Evolutionary conservation across 257 asterid species (phyloP), one percentile per base, ranked within the genome.

Genomic region (Knoxia roxburghii): DNA sequence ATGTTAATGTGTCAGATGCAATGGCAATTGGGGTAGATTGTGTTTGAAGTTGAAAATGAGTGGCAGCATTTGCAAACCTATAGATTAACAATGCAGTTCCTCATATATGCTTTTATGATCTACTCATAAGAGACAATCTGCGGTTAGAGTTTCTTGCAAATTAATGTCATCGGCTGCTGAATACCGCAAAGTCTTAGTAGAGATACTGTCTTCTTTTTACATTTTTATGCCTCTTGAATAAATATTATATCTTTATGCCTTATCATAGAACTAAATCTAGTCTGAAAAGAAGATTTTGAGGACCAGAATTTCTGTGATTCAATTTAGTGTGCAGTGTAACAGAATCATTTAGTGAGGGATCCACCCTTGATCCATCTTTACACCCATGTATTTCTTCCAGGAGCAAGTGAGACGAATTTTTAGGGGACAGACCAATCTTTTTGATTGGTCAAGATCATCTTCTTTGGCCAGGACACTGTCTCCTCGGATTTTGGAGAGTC

Each of bases 401-500:
- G 99, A 94, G 72, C 95, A 94, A 82, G 83, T 94, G 86, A 83
- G 96, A 74, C 84, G 96, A 75, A 90, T 94, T 84, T 96, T 94
- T 59, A 86, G 99, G 80, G 97, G 99, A 68, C 98, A 90, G 80
- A 86, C 96, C 50, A 88, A 97, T 26, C 75, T 90, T 41, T 94
- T 94, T 81, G 97, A 88, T 83, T 88, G 97, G 97, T 90, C 99
- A 70, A 88, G 97, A 78, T 88, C 97, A 40, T 81, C 88, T 77
- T 91, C 96, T 73, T 80, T 94, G 83, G 96, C 97, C 8, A 87
- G 91, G 78, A 90, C 97, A 59, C 89, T 94, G 51, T 94, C 99
- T 74, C 97, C 99, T 43, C 88, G 96, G 70, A 94, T 90, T 78
- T 79, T 94, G 88, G 99, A 90, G 86, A 94, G 96, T 73, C 99